Base-by-base conservation (phyloP, 1,284 basidiomycete genomes). In the Ustilago hordei region DNA sequence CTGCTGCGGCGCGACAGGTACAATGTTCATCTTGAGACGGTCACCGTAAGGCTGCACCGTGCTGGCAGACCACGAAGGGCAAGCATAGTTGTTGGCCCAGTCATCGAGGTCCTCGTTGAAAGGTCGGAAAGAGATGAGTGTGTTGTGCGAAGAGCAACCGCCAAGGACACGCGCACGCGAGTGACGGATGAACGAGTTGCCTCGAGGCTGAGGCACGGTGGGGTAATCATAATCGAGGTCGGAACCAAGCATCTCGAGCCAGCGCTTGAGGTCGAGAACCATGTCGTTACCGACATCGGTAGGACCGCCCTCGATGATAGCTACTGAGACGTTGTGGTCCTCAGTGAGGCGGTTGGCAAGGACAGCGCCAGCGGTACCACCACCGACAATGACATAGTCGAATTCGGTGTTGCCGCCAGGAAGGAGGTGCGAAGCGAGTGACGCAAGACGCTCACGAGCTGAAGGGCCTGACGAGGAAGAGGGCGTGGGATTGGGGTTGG, bases 131-230 rank as follows among this genome's bases (percentile, higher is more conserved):
- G 83, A 85, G 69, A 87, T 87, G 38, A 86, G 75, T 31, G 86
- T 87, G 75, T 87, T 87, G 81, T 87, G 86, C 54, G 83, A 85
- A 17, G 80, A 83, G 73, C 86, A 87, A 39, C 86, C 86, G 34
- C 86, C 86, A 12, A 87, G 78, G 9, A 87, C 86, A 8, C 73
- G 68, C 0, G 86, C 86, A 32, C 86, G 79, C 15, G 81, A 84
- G 69, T 87, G 86, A n/a, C 80, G 75, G 60, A 87, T 87, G 75
- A 85, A 82, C 58, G 85, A 86, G 76, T 87, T 87, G 34, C 86
- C 86, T 12, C 78, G 74, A 15, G 84, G 83, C 69, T 87, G 86
- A 50, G 79, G 75, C 0, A 83, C 85, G 6, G 84, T 85, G 5
- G 84, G 81, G 57, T 87, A 86, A 58, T 78, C 81, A 65, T 86